Evolutionary conservation across 2,329 filamentous ascomycete species (phyloP), one percentile per base, ranked within the genome.

Genomic region (Fusarium torreyae): DNA sequence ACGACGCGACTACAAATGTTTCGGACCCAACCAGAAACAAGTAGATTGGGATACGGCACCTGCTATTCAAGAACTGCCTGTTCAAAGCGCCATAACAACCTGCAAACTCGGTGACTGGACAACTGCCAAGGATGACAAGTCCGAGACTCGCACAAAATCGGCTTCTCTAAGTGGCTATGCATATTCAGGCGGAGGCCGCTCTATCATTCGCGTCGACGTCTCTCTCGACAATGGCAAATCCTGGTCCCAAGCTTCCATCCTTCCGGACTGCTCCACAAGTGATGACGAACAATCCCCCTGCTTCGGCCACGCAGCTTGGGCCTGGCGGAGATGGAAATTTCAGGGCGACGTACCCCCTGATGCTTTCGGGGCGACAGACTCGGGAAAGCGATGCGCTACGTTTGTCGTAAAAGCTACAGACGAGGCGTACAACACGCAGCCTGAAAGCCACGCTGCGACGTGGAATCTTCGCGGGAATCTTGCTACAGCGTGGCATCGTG

Each of bases 131-230:
- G 26, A 68, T 5, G 28, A 22, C 24, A 28, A 31, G 17, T 45
- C 43, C 4, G 33, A 61, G 7, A 55, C 40, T 17, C 40, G 51
- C n/a, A 22, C 50, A 7, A 71, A 75, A 43, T 45, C 73, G 18
- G 76, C 85, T 18, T 78, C 81, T 1, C 75, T 91, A 6, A 82
- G 85, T 51, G 90, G 90, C 1, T 92, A 91, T 75, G 90, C 90
- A 3, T 91, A 90, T 74, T 89, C 88, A 1, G 90, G 90, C 28
- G 90, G 90, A 44, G 90, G 90, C 2, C 85, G 88, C 33, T 84
- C 84, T 74, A 89, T 92, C 66, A 84, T 89, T 45, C 86, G 90
- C n/a, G 89, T 92, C 5, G 90, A 92, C 68, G 81, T 92, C 33
- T 89, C 86, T 60, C 80, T 89, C 31, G 89, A 92, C 73, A 87